A percentile compares a stretch with the other conserved stretches of the same genome.
These are phyloP conservation scores for Narthecium ossifragum DNA, from an alignment of 106 monocot genomes.

Conservation along the genomic window DNA sequence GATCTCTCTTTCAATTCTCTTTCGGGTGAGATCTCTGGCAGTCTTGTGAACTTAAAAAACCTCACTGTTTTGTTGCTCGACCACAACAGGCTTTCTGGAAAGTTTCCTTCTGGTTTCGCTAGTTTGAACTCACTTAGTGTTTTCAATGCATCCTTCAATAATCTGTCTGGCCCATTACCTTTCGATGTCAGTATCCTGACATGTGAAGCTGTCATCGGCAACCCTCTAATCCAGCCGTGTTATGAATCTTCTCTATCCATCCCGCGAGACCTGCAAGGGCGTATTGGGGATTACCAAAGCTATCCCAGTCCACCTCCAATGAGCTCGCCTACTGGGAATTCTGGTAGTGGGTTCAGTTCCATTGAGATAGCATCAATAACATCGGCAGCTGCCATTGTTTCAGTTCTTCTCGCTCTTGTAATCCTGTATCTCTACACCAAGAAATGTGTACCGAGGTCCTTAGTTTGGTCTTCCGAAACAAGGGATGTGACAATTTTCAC, in stretches of 20 bases:
- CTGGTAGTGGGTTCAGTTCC: slow-evolving; percentile 30
- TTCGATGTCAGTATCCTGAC: slow-evolving; percentile 21
- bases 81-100: slow-evolving; percentile 67
- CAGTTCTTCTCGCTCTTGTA: slow-evolving; percentile 65
- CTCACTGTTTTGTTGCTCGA: slow-evolving; percentile 55
- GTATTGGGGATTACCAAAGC: slow-evolving; percentile 10
- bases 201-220: slow-evolving; percentile 55
- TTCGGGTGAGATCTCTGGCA: slow-evolving; percentile 59
- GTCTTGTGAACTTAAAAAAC: slow-evolving; percentile 40
- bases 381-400: slow-evolving; percentile 76
- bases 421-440: slow-evolving; percentile 67
- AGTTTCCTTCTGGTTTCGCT: slow-evolving; percentile 37
- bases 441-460: slow-evolving; percentile 48
- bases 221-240: slow-evolving; percentile 45
- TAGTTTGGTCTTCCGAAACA: slow-evolving; percentile 32
- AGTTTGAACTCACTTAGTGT: slow-evolving; percentile 32
- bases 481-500: slow-evolving; percentile 63
- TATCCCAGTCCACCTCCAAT: slow-evolving; percentile 20
- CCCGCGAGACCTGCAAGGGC: slow-evolving; percentile 27
- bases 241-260: slow-evolving; percentile 21
- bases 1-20: slow-evolving; percentile 79
- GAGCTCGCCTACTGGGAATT: slow-evolving; percentile 10
- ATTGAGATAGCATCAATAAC: slow-evolving; percentile 83
- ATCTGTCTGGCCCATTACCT: slow-evolving; percentile 61
- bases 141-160: slow-evolving; percentile 77